Evolutionary conservation across 2,329 filamentous ascomycete species (phyloP).

Genomic region (Colletotrichum chlorophyti): DNA sequence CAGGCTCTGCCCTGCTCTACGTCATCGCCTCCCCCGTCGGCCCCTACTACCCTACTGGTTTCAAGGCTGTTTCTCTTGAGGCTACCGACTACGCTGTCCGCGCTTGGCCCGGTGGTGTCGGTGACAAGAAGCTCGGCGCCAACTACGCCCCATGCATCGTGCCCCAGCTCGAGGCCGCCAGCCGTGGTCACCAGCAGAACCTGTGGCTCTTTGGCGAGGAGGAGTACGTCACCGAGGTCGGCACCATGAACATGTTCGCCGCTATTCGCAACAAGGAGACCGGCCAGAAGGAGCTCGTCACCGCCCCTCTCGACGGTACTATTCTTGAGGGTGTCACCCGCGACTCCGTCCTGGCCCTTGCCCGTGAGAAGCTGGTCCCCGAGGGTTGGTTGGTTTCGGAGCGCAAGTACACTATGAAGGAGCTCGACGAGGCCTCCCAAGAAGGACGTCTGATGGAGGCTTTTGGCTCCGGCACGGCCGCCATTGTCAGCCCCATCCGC

Average conservation of each 20-base stretch:
- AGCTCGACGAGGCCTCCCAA: slow-evolving; percentile 79
- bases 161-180: slow-evolving; percentile 91
- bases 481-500: slow-evolving; percentile 89
- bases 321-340: slow-evolving; percentile 95
- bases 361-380: slow-evolving; percentile 80
- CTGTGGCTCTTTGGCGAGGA: slow-evolving; percentile 97
- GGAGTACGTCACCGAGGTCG: slow-evolving; percentile 95
- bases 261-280: slow-evolving; percentile 85
- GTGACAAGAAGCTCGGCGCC: slow-evolving; percentile 97
- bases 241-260: slow-evolving; percentile 98
- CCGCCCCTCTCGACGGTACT: slow-evolving; percentile 94
- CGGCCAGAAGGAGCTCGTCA: slow-evolving; percentile 89
- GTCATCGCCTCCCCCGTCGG: slow-evolving; percentile 96
- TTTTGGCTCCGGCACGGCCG: slow-evolving; percentile 92
- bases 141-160: slow-evolving; percentile 99
- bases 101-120: slow-evolving; percentile 96
- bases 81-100: slow-evolving; percentile 96
- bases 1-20: slow-evolving; percentile 88
- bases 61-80: slow-evolving; percentile 95
- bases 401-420: slow-evolving; percentile 90
- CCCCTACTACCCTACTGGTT: slow-evolving; percentile 97
- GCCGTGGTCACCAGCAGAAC: slow-evolving; percentile 95
- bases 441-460: slow-evolving; percentile 91
- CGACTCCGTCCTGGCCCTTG: slow-evolving; percentile 87
- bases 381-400: slow-evolving; percentile 90